phyloP scores from a whole-genome alignment of 371 early-diverging fungal species.

The Umbelopsis sp. region DNA sequence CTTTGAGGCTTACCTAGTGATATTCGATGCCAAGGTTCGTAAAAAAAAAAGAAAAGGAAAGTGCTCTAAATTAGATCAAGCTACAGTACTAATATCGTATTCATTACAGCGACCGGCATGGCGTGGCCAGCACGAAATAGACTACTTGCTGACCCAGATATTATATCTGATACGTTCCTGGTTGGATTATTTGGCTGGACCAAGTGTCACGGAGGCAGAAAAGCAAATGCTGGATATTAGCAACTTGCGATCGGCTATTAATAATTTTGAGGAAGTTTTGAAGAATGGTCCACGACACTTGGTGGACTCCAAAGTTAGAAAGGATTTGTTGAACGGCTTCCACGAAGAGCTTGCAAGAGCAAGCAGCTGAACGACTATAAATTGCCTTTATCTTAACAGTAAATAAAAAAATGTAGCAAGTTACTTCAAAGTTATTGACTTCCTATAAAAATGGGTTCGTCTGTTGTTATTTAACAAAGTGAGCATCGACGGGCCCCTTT shows the following conservation, averaged over 20 bases:
- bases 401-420: constrained; percentile 9
- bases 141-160: constrained; percentile 17
- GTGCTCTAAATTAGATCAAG: neutral
- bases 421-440: neutral
- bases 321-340: constrained; percentile 14
- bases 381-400: neutral
- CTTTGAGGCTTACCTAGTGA: constrained; percentile 11
- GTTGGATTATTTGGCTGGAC: constrained; percentile 18
- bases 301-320: constrained; percentile 17
- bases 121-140: constrained; percentile 14
- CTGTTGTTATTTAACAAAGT: too few relatives aligned
- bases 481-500: too few relatives aligned
- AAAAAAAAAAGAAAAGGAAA: too few relatives aligned
- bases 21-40: constrained; percentile 12
- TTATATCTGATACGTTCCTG: constrained; percentile 10
- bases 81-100: neutral
- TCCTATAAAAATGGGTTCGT: too few relatives aligned
- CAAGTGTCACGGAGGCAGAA: constrained; percentile 17
- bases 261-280: constrained; percentile 11
- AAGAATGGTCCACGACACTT: constrained; percentile 11
- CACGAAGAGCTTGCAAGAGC: constrained; percentile 18
- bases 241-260: constrained; percentile 10
- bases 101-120: neutral
- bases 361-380: neutral
- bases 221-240: constrained; percentile 14